Conservation (phyloP, 306 rosid genomes). For the Vicia villosa region DNA sequence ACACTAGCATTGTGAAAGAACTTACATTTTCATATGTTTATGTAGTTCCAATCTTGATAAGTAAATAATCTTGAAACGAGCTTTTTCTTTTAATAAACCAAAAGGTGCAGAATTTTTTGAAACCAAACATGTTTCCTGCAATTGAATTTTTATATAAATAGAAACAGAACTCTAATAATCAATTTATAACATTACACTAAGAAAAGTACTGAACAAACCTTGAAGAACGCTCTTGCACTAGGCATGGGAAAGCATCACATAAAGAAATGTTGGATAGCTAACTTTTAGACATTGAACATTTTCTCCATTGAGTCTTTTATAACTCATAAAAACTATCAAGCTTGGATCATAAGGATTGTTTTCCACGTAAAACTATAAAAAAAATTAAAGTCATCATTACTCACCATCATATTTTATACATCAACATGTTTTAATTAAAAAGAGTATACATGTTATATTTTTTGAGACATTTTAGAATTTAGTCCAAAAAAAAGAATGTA, state of each 20-base stretch:
- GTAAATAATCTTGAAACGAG: slow-evolving; percentile 79
- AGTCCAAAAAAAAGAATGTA: no score
- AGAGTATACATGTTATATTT: no score
- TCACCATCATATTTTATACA: no score
- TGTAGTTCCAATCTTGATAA: slow-evolving; percentile 71
- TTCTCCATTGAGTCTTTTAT: slow-evolving; percentile 75
- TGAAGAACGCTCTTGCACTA: slow-evolving; percentile 84
- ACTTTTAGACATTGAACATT: slow-evolving; percentile 59
- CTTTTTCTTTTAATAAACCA: slow-evolving; percentile 77
- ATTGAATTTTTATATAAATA: slow-evolving; percentile 31
- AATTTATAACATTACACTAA: slow-evolving; percentile 19
- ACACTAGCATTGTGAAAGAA: slow-evolving; percentile 20
- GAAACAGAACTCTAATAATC: slow-evolving; percentile 10
- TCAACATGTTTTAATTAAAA: no score
- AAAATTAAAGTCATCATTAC: no score
- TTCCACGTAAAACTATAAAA: slow-evolving; percentile 70
- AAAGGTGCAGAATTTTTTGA: slow-evolving; percentile 93
- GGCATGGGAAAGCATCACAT: slow-evolving; percentile 83
- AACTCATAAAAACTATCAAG: slow-evolving; percentile 97
- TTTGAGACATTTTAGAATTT: no score
- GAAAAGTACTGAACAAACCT: slow-evolving; percentile 61
- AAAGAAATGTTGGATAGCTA: slow-evolving; percentile 89
- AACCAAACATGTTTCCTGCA: slow-evolving; percentile 96
- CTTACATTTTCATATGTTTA: slow-evolving; percentile 87
- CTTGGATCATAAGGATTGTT: slow-evolving; percentile 88